Evolutionary conservation across 1,139 yeast species (phyloP).

Genomic region (Kluyveromyces sp.): DNA sequence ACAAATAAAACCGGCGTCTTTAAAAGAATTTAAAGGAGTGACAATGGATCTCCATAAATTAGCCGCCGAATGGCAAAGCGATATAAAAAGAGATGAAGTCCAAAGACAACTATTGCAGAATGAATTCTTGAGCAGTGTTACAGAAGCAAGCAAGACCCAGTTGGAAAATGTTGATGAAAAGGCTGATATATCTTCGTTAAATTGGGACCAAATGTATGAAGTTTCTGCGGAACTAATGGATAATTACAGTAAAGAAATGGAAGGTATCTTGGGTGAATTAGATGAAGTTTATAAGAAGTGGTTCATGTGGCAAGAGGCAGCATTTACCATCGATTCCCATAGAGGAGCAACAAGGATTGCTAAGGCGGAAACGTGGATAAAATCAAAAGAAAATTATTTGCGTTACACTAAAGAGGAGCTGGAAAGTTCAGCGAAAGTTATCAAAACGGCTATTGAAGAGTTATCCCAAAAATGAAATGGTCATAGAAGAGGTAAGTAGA

Average conservation of each 20-base stretch:
- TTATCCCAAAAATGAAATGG: conserved; percentile 8
- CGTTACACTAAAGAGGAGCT: conserved; percentile 18
- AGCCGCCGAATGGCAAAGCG: conserved; percentile 22
- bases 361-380: conserved; percentile 24
- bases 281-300: conserved; percentile 22
- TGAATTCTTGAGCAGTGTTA: conserved; percentile 15
- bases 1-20: no score
- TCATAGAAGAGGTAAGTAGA: no score
- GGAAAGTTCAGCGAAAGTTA: conserved; percentile 23
- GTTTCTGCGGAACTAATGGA: conserved; percentile 26
- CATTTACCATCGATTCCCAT: conserved; percentile 27
- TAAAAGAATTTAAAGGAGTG: no score
- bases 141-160: conserved; percentile 15
- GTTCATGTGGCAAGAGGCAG: conserved; percentile 30
- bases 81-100: conserved; percentile 9
- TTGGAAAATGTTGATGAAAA: conserved; percentile 8
- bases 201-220: conserved; percentile 28
- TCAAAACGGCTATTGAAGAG: conserved; percentile 22
- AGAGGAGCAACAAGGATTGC: conserved; percentile 24
- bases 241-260: conserved; percentile 23
- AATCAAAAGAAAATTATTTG: conserved; percentile 20
- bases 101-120: conserved; percentile 13
- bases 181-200: conserved; percentile 12
- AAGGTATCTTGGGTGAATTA: conserved; percentile 16
- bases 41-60: conserved; percentile 3